These are phyloP conservation scores for Metschnikowia amazonensis DNA, from an alignment of 805 yeast genomes.

Conservation along the genomic window DNA sequence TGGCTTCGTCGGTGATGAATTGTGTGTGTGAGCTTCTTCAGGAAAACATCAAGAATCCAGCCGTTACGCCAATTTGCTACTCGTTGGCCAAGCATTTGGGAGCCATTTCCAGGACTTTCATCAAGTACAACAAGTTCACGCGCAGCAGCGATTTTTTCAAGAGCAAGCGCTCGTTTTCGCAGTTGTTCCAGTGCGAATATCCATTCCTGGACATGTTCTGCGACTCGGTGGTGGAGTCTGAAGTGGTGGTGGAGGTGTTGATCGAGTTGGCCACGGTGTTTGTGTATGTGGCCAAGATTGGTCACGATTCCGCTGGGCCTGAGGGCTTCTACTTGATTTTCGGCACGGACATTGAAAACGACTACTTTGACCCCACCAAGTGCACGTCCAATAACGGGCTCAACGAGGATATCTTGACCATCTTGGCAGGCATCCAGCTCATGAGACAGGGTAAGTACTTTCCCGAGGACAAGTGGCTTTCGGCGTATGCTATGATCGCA, in stretches of 20 bases:
- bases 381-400: constrained; percentile 40
- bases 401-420: constrained; percentile 40
- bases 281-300: constrained; percentile 51
- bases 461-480: constrained; percentile 72
- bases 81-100: constrained; percentile 53
- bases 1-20: constrained; percentile 57
- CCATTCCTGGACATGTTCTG: constrained; percentile 65
- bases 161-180: constrained; percentile 62
- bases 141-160: constrained; percentile 45
- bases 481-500: constrained; percentile 54
- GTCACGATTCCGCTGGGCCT: constrained; percentile 37
- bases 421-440: constrained; percentile 49
- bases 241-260: constrained; percentile 63
- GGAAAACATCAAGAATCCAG: constrained; percentile 26
- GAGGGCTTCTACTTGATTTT: constrained; percentile 44
- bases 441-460: constrained; percentile 54
- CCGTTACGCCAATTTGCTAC: constrained; percentile 38
- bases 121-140: constrained; percentile 50
- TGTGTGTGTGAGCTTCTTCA: constrained; percentile 43
- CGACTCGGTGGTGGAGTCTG: constrained; percentile 72
- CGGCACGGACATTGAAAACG: constrained; percentile 28
- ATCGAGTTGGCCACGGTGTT: constrained; percentile 66
- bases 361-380: constrained; percentile 37
- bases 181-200: constrained; percentile 60
- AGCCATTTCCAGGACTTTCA: constrained; percentile 47